Base-by-base conservation (phyloP, 1,139 yeast species). In the Geotrichum carabidarum region DNA sequence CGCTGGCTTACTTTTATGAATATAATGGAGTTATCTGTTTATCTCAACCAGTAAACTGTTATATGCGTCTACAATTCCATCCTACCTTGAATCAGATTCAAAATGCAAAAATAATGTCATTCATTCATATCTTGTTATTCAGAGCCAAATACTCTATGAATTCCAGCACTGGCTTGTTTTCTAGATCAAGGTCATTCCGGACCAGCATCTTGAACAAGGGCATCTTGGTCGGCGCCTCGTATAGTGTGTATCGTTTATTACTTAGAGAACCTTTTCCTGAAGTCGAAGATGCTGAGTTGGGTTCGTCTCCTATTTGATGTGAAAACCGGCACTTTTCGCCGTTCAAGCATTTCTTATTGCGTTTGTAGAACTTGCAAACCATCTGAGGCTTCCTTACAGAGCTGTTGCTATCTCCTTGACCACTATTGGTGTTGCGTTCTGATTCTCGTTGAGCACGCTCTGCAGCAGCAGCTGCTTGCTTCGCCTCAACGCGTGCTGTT, bases 401-500 rank as follows among this genome's bases (percentile, higher is more conserved):
- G 47, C 31, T 50, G 45, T 44, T 46, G 45, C 48, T 54, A 49
- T 43, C 44, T 48, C 8, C 35, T 41, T 35, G 57, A 38, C 30
- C 41, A 44, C 12, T 38, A 51, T 46, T 18, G 47, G 34, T 34
- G 30, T 14, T 35, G 27, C 37, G 30, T 47, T 27, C 15, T 40
- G 44, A 22, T 30, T 36, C 40, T n/a, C 17, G 40, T 6, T 37
- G 40, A 8, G 40, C 40, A 8, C n/a, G 18, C 15, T 18, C 48
- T 32, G 6, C 35, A 38, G 17, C 38, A 22, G 44, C 50, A 5
- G 17, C 42, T 12, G 27, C 42, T 30, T 56, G 54, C 51, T 67
- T 68, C 54, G 67, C 71, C 14, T 64, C 64, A 1, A 72, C 70
- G 56, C 86, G 75, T 58, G 72, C 73, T 31, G 68, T 71, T 0